Conservation (phyloP, 2,329 filamentous ascomycete species). For the Ilyonectria robusta region DNA sequence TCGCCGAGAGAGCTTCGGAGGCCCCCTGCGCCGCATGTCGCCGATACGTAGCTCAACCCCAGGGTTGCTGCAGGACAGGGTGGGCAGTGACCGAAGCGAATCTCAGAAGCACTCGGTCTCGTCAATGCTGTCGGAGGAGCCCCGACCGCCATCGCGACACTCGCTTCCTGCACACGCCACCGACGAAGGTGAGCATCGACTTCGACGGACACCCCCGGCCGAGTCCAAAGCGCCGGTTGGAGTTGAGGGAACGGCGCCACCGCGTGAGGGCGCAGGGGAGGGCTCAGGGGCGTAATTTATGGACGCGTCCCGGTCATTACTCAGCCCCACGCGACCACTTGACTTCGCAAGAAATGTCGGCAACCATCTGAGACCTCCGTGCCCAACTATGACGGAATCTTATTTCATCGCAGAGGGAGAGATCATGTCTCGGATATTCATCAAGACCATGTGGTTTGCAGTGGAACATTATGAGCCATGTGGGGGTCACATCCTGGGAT, state of each 20-base stretch:
- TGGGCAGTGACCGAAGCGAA: constrained; percentile 46
- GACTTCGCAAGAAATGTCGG: constrained; percentile 11
- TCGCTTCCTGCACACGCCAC: constrained; percentile 25
- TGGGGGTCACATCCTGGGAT: constrained; percentile 17
- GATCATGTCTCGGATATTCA: constrained; percentile 7
- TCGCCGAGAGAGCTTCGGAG: constrained; percentile 47
- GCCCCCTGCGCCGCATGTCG: constrained; percentile 43
- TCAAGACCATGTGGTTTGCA: constrained; percentile 16
- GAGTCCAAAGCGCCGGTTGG: constrained; percentile 32
- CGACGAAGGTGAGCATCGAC: constrained; percentile 35
- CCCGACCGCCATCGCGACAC: constrained; percentile 32
- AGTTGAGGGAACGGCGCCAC: constrained; percentile 31
- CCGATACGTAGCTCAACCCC: constrained; percentile 45
- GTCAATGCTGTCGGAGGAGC: constrained; percentile 50
- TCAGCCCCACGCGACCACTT: constrained; percentile 37
- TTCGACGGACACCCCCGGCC: constrained; percentile 32
- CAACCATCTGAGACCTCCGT: constrained; percentile 5
- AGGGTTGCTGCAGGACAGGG: constrained; percentile 41
- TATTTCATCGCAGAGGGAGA: neutral
- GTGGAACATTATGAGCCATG: neutral
- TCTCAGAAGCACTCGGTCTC: constrained; percentile 53
- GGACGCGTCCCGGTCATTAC: constrained; percentile 35
- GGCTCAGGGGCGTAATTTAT: constrained; percentile 33
- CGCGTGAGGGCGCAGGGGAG: constrained; percentile 38
- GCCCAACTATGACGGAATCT: neutral